Conservation (phyloP, 1,284 basidiomycete species). For the Takashimella tepidaria region DNA sequence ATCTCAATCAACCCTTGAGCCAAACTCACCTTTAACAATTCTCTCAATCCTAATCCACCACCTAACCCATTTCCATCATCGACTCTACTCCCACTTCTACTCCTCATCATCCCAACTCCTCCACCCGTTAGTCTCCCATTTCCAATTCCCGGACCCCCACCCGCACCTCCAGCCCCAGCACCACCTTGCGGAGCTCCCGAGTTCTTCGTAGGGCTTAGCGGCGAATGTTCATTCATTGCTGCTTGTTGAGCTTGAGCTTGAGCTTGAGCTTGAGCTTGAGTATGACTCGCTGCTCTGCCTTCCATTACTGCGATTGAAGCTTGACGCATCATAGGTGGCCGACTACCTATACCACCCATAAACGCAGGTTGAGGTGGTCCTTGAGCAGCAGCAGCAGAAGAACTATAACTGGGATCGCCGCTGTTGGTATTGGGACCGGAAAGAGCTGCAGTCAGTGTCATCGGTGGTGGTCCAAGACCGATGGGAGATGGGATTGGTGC, state of each 20-base stretch:
- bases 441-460: neutral
- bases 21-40: constrained; percentile 39
- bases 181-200: constrained; percentile 20
- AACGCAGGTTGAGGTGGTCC: neutral
- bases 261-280: constrained; percentile 25
- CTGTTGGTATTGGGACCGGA: neutral
- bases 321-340: constrained; percentile 44
- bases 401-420: too few relatives aligned
- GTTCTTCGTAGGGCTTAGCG: constrained; percentile 20
- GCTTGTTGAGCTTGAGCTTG: constrained; percentile 28
- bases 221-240: constrained; percentile 20
- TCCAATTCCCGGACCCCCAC: constrained; percentile 4
- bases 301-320: constrained; percentile 47
- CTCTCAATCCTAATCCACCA: constrained; percentile 32
- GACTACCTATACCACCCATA: neutral
- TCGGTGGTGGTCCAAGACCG: neutral
- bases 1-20: too few relatives aligned
- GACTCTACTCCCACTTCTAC: constrained; percentile 33
- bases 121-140: constrained; percentile 4
- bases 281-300: constrained; percentile 30
- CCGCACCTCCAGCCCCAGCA: constrained; percentile 6
- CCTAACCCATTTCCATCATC: constrained; percentile 21
- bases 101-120: constrained; percentile 34
- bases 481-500: neutral
- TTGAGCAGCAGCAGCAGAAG: too few relatives aligned